Evolutionary conservation across 202 grass and related monocot species (phyloP).

Genomic region (Carex arenaria): DNA sequence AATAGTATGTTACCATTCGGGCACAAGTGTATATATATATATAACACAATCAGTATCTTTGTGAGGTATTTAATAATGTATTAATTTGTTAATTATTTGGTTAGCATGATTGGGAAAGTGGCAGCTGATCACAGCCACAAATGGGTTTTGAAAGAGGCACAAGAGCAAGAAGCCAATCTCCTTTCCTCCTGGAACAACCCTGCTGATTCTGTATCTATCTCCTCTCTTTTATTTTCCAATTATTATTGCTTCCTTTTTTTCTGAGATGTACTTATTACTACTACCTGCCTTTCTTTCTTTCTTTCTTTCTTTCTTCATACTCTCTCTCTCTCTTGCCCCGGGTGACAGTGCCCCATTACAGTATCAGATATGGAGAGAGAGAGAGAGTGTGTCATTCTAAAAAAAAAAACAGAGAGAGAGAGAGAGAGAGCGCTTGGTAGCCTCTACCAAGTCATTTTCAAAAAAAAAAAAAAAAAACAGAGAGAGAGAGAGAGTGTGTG

Average conservation of each 20-base stretch:
- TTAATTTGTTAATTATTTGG: background rate
- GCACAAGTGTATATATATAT: background rate
- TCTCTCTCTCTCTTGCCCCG: background rate
- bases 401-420: background rate
- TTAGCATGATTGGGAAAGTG: conserved; percentile 45
- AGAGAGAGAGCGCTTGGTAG: too few relatives aligned
- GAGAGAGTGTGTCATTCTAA: too few relatives aligned
- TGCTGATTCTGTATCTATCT: conserved; percentile 37
- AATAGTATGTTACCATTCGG: background rate
- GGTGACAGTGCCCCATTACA: background rate
- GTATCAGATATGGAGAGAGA: background rate
- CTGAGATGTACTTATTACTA: background rate
- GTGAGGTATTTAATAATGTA: background rate
- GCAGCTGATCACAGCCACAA: conserved; percentile 51
- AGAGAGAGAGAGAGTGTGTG: background rate
- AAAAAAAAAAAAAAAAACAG: too few relatives aligned
- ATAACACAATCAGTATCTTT: background rate
- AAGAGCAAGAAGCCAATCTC: conserved; percentile 29
- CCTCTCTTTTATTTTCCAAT: background rate
- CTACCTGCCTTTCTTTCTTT: background rate
- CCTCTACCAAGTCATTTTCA: too few relatives aligned
- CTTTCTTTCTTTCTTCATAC: background rate
- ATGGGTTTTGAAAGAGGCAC: conserved; percentile 43
- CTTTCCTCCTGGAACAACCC: conserved; percentile 42
- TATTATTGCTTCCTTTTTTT: background rate